Evolutionary conservation across 345 rosid species (phyloP).

Genomic region (Salix udensis): DNA sequence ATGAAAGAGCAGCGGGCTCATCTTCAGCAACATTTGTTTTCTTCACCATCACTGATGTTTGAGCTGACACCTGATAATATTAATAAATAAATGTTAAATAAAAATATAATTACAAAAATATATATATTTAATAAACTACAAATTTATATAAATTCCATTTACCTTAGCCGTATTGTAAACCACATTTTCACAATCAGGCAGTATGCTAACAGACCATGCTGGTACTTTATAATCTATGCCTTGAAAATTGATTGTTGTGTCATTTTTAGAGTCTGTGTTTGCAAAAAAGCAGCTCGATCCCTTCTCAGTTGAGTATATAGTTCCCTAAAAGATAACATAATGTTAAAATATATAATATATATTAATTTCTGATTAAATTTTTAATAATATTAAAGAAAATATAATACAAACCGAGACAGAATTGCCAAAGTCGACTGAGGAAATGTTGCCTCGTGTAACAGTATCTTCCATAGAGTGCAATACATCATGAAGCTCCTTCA

Average conservation of each 20-base stretch:
- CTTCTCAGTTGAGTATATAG: constrained; percentile 34
- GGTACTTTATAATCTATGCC: constrained; percentile 45
- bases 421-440: constrained; percentile 36
- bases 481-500: constrained; percentile 57
- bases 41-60: constrained; percentile 44
- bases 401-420: not conserved
- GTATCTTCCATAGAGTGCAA: constrained; percentile 50
- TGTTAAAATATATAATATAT: not conserved
- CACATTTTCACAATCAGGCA: constrained; percentile 57
- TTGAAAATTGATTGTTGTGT: constrained; percentile 43
- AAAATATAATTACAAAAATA: not conserved
- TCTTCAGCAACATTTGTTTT: constrained; percentile 27
- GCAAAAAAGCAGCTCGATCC: constrained; percentile 55
- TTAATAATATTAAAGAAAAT: not conserved
- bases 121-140: not conserved
- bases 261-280: constrained; percentile 39
- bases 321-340: constrained; percentile 30
- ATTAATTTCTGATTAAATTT: not conserved
- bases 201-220: constrained; percentile 70
- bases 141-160: not conserved
- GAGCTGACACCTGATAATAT: constrained; percentile 41
- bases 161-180: constrained; percentile 67
- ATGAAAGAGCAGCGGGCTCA: constrained; percentile 32
- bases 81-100: no score
- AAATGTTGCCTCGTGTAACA: constrained; percentile 49